These are phyloP conservation scores for Microbotryum saponariae DNA, from an alignment of 1,284 basidiomycete species.

Conservation along the genomic window DNA sequence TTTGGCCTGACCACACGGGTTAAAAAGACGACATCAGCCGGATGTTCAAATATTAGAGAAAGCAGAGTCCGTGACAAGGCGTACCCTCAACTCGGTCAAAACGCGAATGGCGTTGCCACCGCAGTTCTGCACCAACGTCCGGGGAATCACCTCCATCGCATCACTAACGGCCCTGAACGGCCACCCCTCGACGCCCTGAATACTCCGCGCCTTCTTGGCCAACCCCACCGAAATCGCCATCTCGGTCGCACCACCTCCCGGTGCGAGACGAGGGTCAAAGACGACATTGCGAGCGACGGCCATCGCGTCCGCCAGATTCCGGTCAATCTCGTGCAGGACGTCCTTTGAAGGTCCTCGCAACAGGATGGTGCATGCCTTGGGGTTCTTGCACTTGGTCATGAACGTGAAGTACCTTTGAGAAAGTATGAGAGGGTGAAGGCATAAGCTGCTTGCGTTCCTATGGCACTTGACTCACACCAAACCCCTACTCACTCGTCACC, in stretches of 20 bases:
- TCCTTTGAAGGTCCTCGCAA: slow-evolving; percentile 98
- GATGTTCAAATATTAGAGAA: neutral
- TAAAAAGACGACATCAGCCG: slow-evolving; percentile 9
- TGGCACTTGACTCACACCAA: neutral
- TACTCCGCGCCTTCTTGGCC: slow-evolving; percentile 68
- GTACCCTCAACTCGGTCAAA: slow-evolving; percentile 75
- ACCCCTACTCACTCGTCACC: slow-evolving; percentile 72
- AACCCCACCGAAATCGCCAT: slow-evolving; percentile 92
- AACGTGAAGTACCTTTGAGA: slow-evolving; percentile 81
- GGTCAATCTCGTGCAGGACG: slow-evolving; percentile 94
- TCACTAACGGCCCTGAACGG: slow-evolving; percentile 89
- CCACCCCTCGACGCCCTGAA: slow-evolving; percentile 79
- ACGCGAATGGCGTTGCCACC: slow-evolving; percentile 91
- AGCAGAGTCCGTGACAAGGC: slow-evolving; percentile 39
- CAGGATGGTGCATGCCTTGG: slow-evolving; percentile 96
- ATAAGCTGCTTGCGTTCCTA: neutral
- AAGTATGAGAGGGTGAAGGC: neutral
- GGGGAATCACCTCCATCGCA: slow-evolving; percentile 94
- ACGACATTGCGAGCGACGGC: slow-evolving; percentile 92
- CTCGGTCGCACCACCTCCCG: slow-evolving; percentile 94
- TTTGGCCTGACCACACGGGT: slow-evolving; percentile 58
- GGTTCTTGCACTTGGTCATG: slow-evolving; percentile 81
- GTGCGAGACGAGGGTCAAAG: slow-evolving; percentile 85
- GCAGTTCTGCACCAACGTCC: slow-evolving; percentile 90
- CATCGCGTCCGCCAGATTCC: slow-evolving; percentile 97